phyloP scores from a whole-genome alignment of 306 rosid genomes.

The Acacia acuminata region DNA sequence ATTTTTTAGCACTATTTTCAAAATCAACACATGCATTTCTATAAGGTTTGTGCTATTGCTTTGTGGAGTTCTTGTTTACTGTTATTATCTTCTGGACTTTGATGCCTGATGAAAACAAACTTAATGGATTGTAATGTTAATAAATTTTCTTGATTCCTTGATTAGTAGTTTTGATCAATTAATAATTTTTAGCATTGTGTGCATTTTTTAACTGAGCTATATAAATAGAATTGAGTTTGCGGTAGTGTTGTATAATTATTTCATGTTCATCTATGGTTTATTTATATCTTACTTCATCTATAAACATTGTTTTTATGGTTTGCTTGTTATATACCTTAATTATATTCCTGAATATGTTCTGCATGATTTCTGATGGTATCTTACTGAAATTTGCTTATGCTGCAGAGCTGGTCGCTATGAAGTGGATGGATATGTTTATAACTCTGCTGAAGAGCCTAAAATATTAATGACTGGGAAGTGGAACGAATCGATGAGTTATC shows the following conservation, averaged over 20 bases:
- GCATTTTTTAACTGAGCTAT: background rate
- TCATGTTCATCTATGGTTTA: background rate
- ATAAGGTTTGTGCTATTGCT: background rate
- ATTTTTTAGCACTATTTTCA: conserved; percentile 6
- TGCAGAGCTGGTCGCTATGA: conserved; percentile 80
- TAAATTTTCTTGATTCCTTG: background rate
- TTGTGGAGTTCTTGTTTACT: background rate
- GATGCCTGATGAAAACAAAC: background rate
- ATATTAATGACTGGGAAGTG: conserved; percentile 84
- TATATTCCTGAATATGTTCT: background rate
- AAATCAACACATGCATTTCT: background rate
- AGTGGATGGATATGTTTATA: conserved; percentile 85
- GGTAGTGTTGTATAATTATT: background rate
- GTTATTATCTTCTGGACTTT: background rate
- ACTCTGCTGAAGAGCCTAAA: conserved; percentile 73
- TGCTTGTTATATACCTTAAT: background rate
- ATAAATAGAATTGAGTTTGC: background rate
- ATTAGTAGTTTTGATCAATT: background rate
- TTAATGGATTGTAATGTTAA: background rate
- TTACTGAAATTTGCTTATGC: conserved; percentile 7
- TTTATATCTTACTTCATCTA: background rate
- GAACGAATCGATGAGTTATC: conserved; percentile 67
- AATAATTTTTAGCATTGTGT: background rate
- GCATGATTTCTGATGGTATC: background rate
- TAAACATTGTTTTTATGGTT: background rate